Base-by-base conservation (phyloP, 129 eudicot species). In the Chrysanthemum seticuspe region DNA sequence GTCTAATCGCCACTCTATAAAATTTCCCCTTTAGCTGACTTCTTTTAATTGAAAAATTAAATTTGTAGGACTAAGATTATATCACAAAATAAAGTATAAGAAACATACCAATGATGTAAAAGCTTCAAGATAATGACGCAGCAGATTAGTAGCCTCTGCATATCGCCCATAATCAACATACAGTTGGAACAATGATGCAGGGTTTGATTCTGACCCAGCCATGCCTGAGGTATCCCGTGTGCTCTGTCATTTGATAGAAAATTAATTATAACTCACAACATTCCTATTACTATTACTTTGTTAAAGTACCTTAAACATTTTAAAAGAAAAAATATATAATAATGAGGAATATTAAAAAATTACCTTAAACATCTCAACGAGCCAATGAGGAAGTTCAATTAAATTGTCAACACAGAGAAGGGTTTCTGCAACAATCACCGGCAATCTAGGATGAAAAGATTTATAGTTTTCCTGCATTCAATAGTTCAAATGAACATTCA, bases 351-450 rank as follows among this genome's bases (percentile, higher is more conserved):
- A 50, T 19, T 6, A 36, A 6, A 7, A 36, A 5, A 36, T 0
- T 87, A 94, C 99, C 99, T 95, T 95, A 81, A 95, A 95, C 78
- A 83, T 81, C 51, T 85, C 82, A 65, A 95, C 96, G 71, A 95
- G 76, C 97, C 99, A 95, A 71, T 88, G 96, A 75, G 99, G 99
- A 78, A 95, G 86, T 76, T 90, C 96, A 51, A 95, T 85, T 45
- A 80, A 89, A 53, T 88, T 80, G 83, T 95, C 91, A 57, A 91
- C 82, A 68, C 82, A 85, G 51, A 90, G 96, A 66, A 95, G 97
- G 45, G 99, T 88, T 65, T 89, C 97, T 31, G 99, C 99, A 80
- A 88, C 91, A 72, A 83, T 59, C n/a, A 85, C 85, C 14, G 99
- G 99, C 56, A 95, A 79, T 85, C 96, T 90, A 59, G 94, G 85